Conservation (phyloP, 331 rosid species). For the Spiraea crenata region DNA sequence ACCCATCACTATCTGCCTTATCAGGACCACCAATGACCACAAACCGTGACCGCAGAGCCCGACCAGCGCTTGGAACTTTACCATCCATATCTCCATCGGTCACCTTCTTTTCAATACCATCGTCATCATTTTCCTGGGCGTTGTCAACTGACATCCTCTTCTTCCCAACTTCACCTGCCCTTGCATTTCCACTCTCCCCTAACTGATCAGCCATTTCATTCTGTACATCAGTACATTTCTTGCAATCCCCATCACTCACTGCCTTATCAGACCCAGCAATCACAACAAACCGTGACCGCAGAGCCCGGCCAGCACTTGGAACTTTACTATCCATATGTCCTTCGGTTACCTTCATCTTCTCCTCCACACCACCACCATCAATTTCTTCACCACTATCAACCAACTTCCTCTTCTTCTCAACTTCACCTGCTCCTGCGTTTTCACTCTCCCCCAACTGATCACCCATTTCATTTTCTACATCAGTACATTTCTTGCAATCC, state of each 20-base stretch:
- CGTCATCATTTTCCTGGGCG: conserved; percentile 21
- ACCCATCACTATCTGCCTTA: conserved; percentile 16
- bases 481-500: conserved; percentile 28
- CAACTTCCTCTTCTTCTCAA: conserved; percentile 31
- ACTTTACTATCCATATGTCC: conserved; percentile 20
- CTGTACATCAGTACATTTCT: conserved; percentile 27
- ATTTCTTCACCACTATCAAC: conserved; percentile 22
- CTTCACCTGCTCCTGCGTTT: conserved; percentile 35
- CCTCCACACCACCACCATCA: conserved; percentile 26
- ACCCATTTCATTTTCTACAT: conserved; percentile 35
- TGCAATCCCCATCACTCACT: conserved; percentile 30
- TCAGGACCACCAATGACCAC: too few relatives aligned
- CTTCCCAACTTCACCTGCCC: conserved; percentile 13
- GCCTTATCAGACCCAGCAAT: conserved; percentile 34
- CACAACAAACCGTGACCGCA: conserved; percentile 47
- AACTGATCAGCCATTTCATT: conserved; percentile 26
- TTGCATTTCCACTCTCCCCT: not conserved
- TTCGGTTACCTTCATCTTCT: conserved; percentile 29
- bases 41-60: too few relatives aligned
- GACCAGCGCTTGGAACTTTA: too few relatives aligned
- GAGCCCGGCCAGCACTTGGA: conserved; percentile 44
- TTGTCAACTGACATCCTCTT: conserved; percentile 26
- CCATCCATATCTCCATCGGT: conserved; percentile 1
- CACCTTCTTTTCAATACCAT: conserved; percentile 17
- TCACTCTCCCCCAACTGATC: conserved; percentile 25